Base-by-base conservation (phyloP, 2,329 filamentous ascomycete genomes). In the Phoma sp. region DNA sequence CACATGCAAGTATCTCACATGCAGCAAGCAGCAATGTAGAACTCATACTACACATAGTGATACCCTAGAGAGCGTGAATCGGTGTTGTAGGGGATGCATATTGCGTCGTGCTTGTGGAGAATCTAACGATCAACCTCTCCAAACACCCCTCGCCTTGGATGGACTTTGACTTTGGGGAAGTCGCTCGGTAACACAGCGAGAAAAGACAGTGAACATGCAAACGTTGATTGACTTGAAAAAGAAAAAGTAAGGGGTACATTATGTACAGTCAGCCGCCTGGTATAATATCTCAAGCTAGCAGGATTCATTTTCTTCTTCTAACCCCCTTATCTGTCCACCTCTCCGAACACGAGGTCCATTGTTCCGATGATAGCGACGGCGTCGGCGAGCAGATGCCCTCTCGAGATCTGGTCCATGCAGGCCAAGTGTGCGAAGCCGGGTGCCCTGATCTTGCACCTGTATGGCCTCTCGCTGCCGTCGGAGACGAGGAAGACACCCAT, bases 401-500 rank as follows among this genome's bases (percentile, higher is more conserved):
- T 89, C 61, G 88, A 88, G 50, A 99, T 84, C 73, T 98, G 93
- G 76, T 99, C 95, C 76, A 99, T 97, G 64, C 92, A 93, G 71
- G 86, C 86, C 77, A 99, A 80, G 80, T 99, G 96, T 61, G 95
- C 95, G 72, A 99, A 99, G 59, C 95, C 95, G 53, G 95, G 95
- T 30, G 96, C 93, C 68, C 95, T 88, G 69, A 99, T 97, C 82
- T 97, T 96, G 80, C 95, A 97, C 72, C 96, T 86, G 82, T 99
- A 99, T 1, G 59, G 95, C 72, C 95, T 84, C 84, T 99, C 95
- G 74, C 88, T 95, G 61, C 95, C 95, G 74, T 99, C 95, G 74
- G 91, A 96, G 71, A 99, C 95, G 45, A 99, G 81, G 76, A 90
- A 99, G 37, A 99, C 95, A 76, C 90, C 95, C 95, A 99, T 99